A percentile compares a stretch with the other conserved stretches of the same genome.
These are phyloP conservation scores for Chaetomium sp. DNA, from an alignment of 2,329 filamentous ascomycete species.

Conservation along the genomic window DNA sequence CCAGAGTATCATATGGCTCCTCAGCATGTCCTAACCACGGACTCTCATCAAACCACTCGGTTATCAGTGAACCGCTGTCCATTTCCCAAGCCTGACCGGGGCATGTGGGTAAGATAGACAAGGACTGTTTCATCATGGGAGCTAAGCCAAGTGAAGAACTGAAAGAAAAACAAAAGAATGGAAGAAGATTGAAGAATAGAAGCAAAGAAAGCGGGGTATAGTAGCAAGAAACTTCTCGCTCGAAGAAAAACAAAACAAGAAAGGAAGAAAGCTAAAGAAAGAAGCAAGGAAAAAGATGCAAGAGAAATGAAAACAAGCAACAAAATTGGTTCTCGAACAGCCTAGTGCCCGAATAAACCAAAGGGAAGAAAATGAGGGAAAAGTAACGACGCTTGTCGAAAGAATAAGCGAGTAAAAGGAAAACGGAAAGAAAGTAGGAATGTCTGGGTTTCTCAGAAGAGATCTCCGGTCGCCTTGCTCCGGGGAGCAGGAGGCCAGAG, in stretches of 20 bases:
- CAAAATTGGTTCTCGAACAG: too few species aligned
- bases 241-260: background rate
- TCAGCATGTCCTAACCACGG: background rate
- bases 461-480: too few species aligned
- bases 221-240: too few species aligned
- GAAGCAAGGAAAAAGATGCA: background rate
- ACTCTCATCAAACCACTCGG: background rate
- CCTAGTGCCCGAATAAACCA: background rate
- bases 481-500: too few species aligned
- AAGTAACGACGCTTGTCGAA: background rate
- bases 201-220: background rate
- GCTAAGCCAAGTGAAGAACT: background rate
- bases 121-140: slow-evolving; percentile 5
- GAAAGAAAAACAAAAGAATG: background rate
- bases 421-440: too few species aligned
- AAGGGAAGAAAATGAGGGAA: background rate
- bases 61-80: background rate
- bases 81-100: background rate
- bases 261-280: background rate
- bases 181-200: background rate
- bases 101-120: background rate
- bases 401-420: too few species aligned
- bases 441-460: too few species aligned
- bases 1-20: background rate
- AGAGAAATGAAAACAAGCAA: too few species aligned